Conservation (phyloP, 192 early-diverging fungal genomes). For the Coemansia sp. region DNA sequence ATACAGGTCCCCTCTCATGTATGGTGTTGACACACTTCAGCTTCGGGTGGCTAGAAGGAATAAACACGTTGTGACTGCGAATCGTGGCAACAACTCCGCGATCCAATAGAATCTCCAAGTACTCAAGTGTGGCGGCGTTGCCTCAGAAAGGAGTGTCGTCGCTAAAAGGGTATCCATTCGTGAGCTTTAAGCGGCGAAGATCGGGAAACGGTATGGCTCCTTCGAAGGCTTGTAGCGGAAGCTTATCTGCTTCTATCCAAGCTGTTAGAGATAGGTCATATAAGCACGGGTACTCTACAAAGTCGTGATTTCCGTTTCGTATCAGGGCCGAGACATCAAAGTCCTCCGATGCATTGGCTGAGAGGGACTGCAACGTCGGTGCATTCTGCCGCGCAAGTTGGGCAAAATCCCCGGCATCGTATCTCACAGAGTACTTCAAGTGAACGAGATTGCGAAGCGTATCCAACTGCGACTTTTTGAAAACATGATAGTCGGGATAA, state of each 20-base stretch:
- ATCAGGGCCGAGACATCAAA: neutral
- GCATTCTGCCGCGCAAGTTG: neutral
- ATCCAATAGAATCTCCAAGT: neutral
- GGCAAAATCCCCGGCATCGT: neutral
- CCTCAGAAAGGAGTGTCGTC: neutral
- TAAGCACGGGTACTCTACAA: neutral
- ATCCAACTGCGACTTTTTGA: neutral
- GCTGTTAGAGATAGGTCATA: neutral
- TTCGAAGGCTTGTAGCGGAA: neutral
- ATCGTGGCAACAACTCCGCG: neutral
- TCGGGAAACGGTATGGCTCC: neutral
- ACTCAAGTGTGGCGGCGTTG: neutral
- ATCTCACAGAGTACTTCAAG: neutral
- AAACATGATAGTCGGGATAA: neutral
- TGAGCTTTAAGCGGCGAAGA: neutral
- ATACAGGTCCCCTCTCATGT: no score
- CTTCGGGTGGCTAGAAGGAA: neutral
- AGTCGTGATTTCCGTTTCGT: neutral
- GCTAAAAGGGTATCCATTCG: neutral
- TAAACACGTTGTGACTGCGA: neutral
- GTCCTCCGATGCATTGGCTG: neutral
- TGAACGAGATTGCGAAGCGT: neutral
- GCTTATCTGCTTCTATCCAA: no score
- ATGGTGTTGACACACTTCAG: neutral
- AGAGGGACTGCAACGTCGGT: neutral